These are phyloP conservation scores for Yarrowia sp. DNA, from an alignment of 805 yeast genomes.

Conservation along the genomic window DNA sequence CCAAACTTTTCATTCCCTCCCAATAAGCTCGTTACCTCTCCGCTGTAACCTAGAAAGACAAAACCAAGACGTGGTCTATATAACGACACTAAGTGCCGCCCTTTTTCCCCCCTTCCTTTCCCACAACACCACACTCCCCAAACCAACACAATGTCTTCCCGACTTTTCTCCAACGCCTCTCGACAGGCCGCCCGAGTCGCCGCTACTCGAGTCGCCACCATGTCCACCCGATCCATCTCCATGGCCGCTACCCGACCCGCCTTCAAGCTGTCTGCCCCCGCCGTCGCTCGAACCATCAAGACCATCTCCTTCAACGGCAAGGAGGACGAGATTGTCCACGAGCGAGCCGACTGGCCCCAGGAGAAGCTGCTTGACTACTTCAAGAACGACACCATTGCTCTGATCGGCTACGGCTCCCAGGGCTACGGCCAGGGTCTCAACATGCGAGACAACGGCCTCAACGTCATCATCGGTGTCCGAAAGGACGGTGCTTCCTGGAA, in stretches of 20 bases:
- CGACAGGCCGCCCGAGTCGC: slow-evolving; percentile 60
- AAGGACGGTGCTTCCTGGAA: slow-evolving; percentile 99
- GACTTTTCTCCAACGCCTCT: slow-evolving; percentile 36
- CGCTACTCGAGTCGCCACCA: slow-evolving; percentile 51
- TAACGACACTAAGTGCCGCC: neutral
- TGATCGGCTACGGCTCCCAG: slow-evolving; percentile 99
- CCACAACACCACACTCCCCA: slow-evolving; percentile 6
- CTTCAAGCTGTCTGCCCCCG: slow-evolving; percentile 57
- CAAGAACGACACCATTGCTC: slow-evolving; percentile 96
- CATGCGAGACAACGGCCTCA: slow-evolving; percentile 98
- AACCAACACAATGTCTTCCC: slow-evolving; percentile 26
- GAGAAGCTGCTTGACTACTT: slow-evolving; percentile 95
- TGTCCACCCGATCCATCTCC: slow-evolving; percentile 71
- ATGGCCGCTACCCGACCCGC: slow-evolving; percentile 53
- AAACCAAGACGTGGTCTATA: slow-evolving; percentile 4
- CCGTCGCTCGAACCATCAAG: slow-evolving; percentile 87
- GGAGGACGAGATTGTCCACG: slow-evolving; percentile 88
- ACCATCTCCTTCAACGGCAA: slow-evolving; percentile 96
- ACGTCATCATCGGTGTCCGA: slow-evolving; percentile 97
- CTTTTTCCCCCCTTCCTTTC: neutral
- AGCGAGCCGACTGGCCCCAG: slow-evolving; percentile 99
- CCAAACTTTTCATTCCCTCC: slow-evolving; percentile 7
- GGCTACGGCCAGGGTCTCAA: slow-evolving; percentile 99
- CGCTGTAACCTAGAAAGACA: slow-evolving; percentile 2
- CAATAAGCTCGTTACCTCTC: neutral